Base-by-base conservation (phyloP, 2,329 filamentous ascomycete species). In the Colletotrichum sp. region DNA sequence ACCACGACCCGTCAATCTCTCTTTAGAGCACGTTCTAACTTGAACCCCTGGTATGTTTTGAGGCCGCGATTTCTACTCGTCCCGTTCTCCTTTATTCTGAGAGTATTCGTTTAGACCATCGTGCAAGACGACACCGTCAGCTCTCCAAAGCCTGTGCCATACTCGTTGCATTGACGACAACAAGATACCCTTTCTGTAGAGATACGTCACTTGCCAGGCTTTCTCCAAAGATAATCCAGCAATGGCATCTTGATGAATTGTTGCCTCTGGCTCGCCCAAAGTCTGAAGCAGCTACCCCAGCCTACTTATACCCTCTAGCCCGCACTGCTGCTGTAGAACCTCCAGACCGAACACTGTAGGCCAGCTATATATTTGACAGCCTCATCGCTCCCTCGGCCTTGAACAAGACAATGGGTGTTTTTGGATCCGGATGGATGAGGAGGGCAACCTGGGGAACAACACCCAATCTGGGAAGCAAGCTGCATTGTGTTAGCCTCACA, bases 391-490 rank as follows among this genome's bases (percentile, higher is more conserved):
- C 5, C 38, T 4, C 18, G 9, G 18, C 21, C 3, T 12, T n/a
- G 3, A 2, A 0, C 5, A 48, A 4, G 38, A n/a, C 38, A 48
- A 48, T 38, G 2, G 5, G 6, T n/a, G n/a, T n/a, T n/a, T n/a
- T n/a, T n/a, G n/a, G n/a, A n/a, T n/a, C n/a, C n/a, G n/a, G n/a
- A n/a, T n/a, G n/a, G n/a, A n/a, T n/a, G n/a, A n/a, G n/a, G n/a
- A n/a, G n/a, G n/a, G n/a, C n/a, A n/a, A n/a, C n/a, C 8, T 18
- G 5, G 36, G 0, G 18, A n/a, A 43, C 5, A n/a, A 43, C 38
- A 0, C 5, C 18, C n/a, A 0, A n/a, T n/a, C 9, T 43, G 8
- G 5, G 38, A 6, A 43, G 2, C 1, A 43, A 43, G 8, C 38
- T 38, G 36, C 36, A 8, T 8, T 38, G 36, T 2, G 15, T 36